Evolutionary conservation across 805 yeast genomes (phyloP).

Genomic region (Debaryomyces tyrocola): DNA sequence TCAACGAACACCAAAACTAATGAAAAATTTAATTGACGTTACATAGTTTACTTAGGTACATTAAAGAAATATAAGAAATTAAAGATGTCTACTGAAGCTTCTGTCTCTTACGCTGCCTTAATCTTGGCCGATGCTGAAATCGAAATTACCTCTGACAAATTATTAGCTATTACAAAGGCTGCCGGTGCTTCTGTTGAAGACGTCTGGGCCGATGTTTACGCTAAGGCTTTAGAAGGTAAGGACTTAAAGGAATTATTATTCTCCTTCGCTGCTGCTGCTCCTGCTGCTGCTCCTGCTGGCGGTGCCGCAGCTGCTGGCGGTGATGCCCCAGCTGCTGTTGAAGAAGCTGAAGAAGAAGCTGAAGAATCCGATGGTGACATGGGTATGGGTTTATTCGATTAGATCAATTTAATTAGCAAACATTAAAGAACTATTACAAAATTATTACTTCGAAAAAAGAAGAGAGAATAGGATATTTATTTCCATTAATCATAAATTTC

Average conservation of each 20-base stretch:
- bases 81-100: slow-evolving; percentile 84
- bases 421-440: slow-evolving; percentile 1
- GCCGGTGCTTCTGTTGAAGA: slow-evolving; percentile 80
- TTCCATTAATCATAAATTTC: neutral
- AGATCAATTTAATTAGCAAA: slow-evolving; percentile 29
- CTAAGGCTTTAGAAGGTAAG: slow-evolving; percentile 85
- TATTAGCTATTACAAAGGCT: slow-evolving; percentile 71
- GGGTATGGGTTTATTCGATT: slow-evolving; percentile 99
- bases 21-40: slow-evolving; percentile 1
- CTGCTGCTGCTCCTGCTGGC: slow-evolving; percentile 35
- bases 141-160: slow-evolving; percentile 87
- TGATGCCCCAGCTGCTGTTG: slow-evolving; percentile 58
- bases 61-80: slow-evolving; percentile 1
- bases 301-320: slow-evolving; percentile 33
- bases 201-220: slow-evolving; percentile 86
- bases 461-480: neutral
- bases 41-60: neutral
- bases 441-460: neutral
- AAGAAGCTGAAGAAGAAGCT: slow-evolving; percentile 66
- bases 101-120: slow-evolving; percentile 97
- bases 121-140: slow-evolving; percentile 96
- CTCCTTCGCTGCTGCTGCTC: slow-evolving; percentile 51
- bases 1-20: too few species aligned
- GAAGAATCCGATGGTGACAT: slow-evolving; percentile 73
- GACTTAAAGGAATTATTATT: slow-evolving; percentile 75